Evolutionary conservation across 768 basidiomycete genomes (phyloP), one percentile per base, ranked within the genome.

Genomic region (Lentinula aciculospora): DNA sequence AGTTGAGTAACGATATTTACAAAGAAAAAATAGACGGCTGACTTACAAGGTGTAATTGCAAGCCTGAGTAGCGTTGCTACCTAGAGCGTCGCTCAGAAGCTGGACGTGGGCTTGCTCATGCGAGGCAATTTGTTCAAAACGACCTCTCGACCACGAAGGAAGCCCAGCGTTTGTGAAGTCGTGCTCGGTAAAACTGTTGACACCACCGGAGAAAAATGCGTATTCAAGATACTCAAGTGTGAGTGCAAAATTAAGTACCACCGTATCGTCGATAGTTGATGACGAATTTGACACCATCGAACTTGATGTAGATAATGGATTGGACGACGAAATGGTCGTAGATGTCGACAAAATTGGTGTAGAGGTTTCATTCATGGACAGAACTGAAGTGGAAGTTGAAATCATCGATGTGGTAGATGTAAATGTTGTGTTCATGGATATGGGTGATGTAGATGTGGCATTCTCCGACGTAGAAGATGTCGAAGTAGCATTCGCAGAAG

Each of bases 31-130:
- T 10, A 12, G 13, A 10, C 9, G 3, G 37, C 2, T 8, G 10
- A 70, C 80, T 47, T 58, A 83, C 82, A 88, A 86, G 42, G 62
- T 64, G 68, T 89, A 89, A 17, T 74, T 68, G 73, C 88, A 89
- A 1, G 81, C 71, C 63, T 77, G 54, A 9, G 79, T 72, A 7
- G 81, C 76, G 27, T 63, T 60, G 1, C 57, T 65, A 0, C 71
- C 73, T 4, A 79, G 69, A 23, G 74, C 74, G 3, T 79, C 81
- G 7, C 71, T 66, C 45, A 88, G 72, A 65, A 81, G 75, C 6
- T 74, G 64, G 60, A 84, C 82, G 67, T 89, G 87, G 12, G 70
- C 68, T 31, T 64, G 53, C 65, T 86, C 84, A 66, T 88, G 84
- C 32, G 72, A 67, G 23, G 69, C 68, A 53, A 88, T 81, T 66